Evolutionary conservation across 1,284 basidiomycete species (phyloP).

Genomic region (Ganoderma meredithae): DNA sequence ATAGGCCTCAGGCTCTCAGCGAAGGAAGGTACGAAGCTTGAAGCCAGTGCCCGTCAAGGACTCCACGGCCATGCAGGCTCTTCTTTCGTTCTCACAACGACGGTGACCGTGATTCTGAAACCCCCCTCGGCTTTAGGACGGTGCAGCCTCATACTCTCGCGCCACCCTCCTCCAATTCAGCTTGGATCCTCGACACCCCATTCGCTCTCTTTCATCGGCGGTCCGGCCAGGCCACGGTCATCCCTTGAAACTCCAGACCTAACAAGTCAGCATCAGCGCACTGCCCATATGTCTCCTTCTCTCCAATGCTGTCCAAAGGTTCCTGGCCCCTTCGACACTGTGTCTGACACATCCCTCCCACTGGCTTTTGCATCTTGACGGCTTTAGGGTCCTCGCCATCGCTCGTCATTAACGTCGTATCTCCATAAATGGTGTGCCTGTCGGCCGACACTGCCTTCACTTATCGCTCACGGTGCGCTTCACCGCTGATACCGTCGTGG

Average conservation of each 20-base stretch:
- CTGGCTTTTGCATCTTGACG: conserved; percentile 13
- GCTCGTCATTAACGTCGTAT: neutral
- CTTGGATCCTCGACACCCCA: neutral
- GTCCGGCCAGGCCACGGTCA: conserved; percentile 19
- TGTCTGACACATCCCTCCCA: conserved; percentile 11
- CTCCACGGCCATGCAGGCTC: neutral
- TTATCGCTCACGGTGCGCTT: conserved; percentile 2
- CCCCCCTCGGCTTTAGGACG: conserved; percentile 17
- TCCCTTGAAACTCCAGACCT: conserved; percentile 32
- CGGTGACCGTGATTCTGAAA: conserved; percentile 33
- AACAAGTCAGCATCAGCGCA: conserved; percentile 31
- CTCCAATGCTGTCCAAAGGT: conserved; percentile 16
- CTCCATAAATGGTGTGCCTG: conserved; percentile 16
- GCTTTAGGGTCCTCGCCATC: conserved; percentile 17
- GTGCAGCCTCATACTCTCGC: conserved; percentile 19
- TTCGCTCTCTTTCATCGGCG: conserved; percentile 8
- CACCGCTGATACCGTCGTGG: neutral
- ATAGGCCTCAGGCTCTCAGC: conserved; percentile 14
- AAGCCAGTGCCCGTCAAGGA: conserved; percentile 13
- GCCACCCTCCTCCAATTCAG: conserved; percentile 10
- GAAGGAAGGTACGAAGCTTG: conserved; percentile 23
- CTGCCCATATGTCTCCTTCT: conserved; percentile 28
- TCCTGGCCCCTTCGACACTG: conserved; percentile 21
- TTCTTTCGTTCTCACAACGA: conserved; percentile 30
- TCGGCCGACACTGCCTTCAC: conserved; percentile 10